Base-by-base conservation (phyloP, 2,329 filamentous ascomycete genomes). In the Penicillium sp. region DNA sequence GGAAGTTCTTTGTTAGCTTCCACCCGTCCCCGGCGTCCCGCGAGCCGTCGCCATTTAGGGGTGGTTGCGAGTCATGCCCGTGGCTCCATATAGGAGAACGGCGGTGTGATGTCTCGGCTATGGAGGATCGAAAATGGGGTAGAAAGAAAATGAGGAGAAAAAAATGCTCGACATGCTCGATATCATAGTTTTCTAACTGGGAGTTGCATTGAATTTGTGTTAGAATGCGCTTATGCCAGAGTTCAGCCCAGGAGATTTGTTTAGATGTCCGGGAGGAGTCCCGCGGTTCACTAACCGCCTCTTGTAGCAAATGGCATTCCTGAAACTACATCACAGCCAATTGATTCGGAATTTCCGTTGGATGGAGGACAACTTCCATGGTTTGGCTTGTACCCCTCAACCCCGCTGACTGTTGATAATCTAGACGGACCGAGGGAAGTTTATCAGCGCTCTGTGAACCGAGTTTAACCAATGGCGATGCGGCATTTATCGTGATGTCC, bases 341-440 rank as follows among this genome's bases (percentile, higher is more conserved):
- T 30, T 50, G 4, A 50, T 9, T 33, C 7, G 17, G 10, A 50
- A 50, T 33, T 7, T 9, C 17, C n/a, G n/a, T n/a, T 17, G n/a
- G 28, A 33, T 3, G 47, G 47, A 35, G 47, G 19, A 51, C 4
- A 22, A 19, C n/a, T 26, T 9, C 49, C 28, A 35, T 6, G 13
- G 28, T 33, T 22, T 35, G n/a, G 19, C 19, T 1, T 7, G 2
- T 19, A 35, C n/a, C 30, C 28, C 28, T 51, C n/a, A 51, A 13
- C 49, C 44, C 49, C 49, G 49, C 49, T 35, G n/a, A 4, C 12
- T 17, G 30, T 51, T 22, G 10, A 51, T 30, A 35, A 35, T 35
- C n/a, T 30, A 51, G n/a, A 51, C 30, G 30, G 49, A 51, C 49
- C 30, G 49, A 51, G 49, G 49, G 49, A 51, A 51, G 49, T 51